These are phyloP conservation scores for Penicillium argentinense DNA, from an alignment of 495 filamentous ascomycete genomes.

Conservation along the genomic window DNA sequence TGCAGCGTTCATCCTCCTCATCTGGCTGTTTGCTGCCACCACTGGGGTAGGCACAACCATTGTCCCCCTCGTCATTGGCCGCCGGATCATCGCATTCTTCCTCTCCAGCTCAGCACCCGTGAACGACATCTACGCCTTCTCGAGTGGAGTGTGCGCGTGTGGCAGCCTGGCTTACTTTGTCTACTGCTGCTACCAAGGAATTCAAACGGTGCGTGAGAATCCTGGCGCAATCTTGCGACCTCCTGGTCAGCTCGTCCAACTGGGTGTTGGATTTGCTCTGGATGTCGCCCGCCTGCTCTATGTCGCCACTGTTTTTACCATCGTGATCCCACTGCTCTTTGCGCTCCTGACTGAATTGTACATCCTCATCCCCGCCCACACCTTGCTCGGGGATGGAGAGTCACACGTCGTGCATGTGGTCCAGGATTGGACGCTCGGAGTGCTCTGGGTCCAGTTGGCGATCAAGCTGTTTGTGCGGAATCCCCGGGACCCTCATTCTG, in stretches of 20 bases:
- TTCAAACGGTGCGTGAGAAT: constrained; percentile 35
- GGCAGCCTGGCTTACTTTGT: constrained; percentile 61
- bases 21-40: constrained; percentile 93
- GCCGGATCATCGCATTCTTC: constrained; percentile 65
- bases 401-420: constrained; percentile 82
- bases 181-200: constrained; percentile 50
- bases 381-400: constrained; percentile 58
- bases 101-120: constrained; percentile 67
- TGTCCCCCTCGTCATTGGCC: constrained; percentile 83
- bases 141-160: constrained; percentile 77
- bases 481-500: constrained; percentile 63
- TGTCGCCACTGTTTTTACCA: constrained; percentile 64
- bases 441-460: constrained; percentile 89
- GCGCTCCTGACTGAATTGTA: constrained; percentile 85
- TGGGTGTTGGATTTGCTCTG: constrained; percentile 14
- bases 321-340: constrained; percentile 81
- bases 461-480: constrained; percentile 66
- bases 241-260: constrained; percentile 24
- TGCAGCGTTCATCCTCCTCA: constrained; percentile 78
- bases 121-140: constrained; percentile 97
- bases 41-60: constrained; percentile 89
- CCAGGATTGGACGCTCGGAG: constrained; percentile 90
- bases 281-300: constrained; percentile 57
- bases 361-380: constrained; percentile 83
- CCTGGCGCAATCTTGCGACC: constrained; percentile 34